A percentile compares a stretch with the other conserved stretches of the same genome.
Evolutionary conservation across 208 protist species (phyloP).

Genomic region (Leishmania mexicana): DNA sequence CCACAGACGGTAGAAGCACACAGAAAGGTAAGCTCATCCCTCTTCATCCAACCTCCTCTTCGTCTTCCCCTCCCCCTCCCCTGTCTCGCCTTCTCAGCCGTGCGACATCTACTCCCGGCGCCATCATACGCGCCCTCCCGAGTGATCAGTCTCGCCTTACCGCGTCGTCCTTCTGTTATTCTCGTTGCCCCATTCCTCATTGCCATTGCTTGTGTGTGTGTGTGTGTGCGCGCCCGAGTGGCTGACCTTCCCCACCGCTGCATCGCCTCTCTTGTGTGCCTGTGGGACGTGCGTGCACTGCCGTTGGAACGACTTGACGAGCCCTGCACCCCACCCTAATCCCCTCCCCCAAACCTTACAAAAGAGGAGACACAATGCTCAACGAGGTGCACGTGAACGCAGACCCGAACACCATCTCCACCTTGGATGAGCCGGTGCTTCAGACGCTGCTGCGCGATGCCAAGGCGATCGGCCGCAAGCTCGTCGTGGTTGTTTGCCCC

Average conservation of each 20-base stretch:
- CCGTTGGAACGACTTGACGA: neutral
- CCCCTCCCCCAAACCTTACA: neutral
- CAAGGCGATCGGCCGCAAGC: constrained; percentile 70
- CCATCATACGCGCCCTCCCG: neutral
- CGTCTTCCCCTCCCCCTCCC: neutral
- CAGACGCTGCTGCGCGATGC: constrained; percentile 70
- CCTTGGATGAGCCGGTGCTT: constrained; percentile 66
- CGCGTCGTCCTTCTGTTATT: neutral
- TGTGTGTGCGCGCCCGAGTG: neutral
- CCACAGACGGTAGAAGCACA: neutral
- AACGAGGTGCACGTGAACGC: constrained; percentile 39
- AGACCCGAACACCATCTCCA: constrained; percentile 54
- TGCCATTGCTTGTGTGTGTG: neutral
- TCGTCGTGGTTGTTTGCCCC: constrained; percentile 69
- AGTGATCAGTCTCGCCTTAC: neutral
- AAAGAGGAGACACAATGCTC: neutral
- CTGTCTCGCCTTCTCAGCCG: neutral
- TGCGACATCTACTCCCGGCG: neutral
- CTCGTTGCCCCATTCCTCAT: neutral
- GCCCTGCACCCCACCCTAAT: neutral
- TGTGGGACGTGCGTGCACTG: neutral
- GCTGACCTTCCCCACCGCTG: too few species aligned
- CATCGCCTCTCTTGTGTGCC: too few species aligned
- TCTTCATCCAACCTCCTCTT: neutral
- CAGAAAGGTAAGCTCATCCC: neutral